Conservation (phyloP, 2,329 filamentous ascomycete genomes). For the Alternaria sp. region DNA sequence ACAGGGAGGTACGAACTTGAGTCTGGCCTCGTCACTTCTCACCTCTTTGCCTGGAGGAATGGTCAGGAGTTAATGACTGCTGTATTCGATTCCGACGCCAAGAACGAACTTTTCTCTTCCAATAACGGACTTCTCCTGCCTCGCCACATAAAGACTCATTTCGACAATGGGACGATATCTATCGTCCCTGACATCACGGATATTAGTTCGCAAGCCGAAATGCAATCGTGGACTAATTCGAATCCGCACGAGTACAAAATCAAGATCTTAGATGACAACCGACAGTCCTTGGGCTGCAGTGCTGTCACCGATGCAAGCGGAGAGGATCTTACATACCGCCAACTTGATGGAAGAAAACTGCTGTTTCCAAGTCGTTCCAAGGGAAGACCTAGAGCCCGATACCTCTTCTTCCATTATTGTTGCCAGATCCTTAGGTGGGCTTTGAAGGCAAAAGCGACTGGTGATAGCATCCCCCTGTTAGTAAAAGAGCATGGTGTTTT, state of each 20-base stretch:
- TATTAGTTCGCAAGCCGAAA: fast-evolving
- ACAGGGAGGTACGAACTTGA: background rate
- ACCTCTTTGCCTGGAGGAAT: background rate
- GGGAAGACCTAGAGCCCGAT: background rate
- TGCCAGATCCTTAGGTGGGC: background rate
- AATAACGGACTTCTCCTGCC: background rate
- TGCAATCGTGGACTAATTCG: background rate
- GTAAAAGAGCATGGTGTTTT: too few relatives aligned
- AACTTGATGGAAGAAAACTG: background rate
- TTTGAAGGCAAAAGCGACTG: background rate
- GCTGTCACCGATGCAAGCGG: background rate
- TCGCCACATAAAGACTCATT: background rate
- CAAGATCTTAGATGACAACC: background rate
- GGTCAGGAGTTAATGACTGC: background rate
- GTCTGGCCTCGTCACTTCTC: background rate
- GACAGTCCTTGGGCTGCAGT: background rate
- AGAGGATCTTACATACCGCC: background rate
- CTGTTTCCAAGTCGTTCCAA: background rate
- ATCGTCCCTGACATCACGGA: background rate
- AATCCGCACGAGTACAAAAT: background rate
- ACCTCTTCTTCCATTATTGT: background rate
- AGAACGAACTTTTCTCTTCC: background rate
- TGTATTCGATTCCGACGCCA: background rate
- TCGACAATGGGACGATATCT: background rate
- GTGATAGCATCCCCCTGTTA: too few relatives aligned